Evolutionary conservation across 768 basidiomycete genomes (phyloP).

Genomic region (Galerina marginata): DNA sequence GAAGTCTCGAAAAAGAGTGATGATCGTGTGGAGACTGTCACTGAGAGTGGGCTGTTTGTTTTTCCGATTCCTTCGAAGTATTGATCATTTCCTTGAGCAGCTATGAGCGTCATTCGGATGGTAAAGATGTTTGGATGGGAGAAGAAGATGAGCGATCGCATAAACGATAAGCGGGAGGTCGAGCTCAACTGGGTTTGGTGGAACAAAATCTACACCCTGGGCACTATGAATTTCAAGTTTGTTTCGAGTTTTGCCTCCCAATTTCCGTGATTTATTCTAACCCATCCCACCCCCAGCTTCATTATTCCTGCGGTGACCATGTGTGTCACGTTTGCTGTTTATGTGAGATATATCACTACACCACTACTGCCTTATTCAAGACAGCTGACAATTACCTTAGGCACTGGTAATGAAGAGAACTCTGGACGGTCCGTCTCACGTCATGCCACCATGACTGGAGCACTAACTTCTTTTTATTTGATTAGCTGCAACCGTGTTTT

Average conservation of each 20-base stretch:
- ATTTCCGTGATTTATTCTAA: background rate
- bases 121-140: slow-evolving; percentile 77
- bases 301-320: slow-evolving; percentile 68
- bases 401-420: too few species aligned
- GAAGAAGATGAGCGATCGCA: slow-evolving; percentile 56
- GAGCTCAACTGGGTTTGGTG: slow-evolving; percentile 65
- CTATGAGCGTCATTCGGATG: slow-evolving; percentile 65
- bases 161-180: slow-evolving; percentile 65
- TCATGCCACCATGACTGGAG: too few species aligned
- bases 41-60: slow-evolving; percentile 51
- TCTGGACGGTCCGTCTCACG: too few species aligned
- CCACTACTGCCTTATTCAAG: too few species aligned
- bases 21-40: slow-evolving; percentile 64
- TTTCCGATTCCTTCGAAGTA: background rate
- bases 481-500: slow-evolving; percentile 39
- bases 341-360: slow-evolving; percentile 28
- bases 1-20: slow-evolving; percentile 59
- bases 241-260: slow-evolving; percentile 18
- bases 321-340: slow-evolving; percentile 65
- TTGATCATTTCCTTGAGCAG: slow-evolving; percentile 28
- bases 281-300: slow-evolving; percentile 40
- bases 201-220: slow-evolving; percentile 56
- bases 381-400: too few species aligned
- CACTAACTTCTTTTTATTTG: too few species aligned
- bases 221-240: slow-evolving; percentile 56